A percentile compares a stretch with the other conserved stretches of the same genome.
Evolutionary conservation across 2,329 filamentous ascomycete species (phyloP).

Genomic region (Cordyceps farinosa): DNA sequence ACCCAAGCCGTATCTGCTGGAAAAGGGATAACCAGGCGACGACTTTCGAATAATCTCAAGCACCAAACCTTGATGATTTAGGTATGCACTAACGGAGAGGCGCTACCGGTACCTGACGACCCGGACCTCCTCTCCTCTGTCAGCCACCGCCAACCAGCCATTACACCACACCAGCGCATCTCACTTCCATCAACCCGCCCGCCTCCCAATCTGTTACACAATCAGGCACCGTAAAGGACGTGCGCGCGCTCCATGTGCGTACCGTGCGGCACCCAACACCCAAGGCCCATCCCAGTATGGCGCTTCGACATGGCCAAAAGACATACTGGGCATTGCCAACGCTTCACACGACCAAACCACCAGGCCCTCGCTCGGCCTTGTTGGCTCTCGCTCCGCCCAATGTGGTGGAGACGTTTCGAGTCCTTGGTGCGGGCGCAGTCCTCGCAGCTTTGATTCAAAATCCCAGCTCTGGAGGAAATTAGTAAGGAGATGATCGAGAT

Average conservation of each 20-base stretch:
- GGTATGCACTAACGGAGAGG: no score
- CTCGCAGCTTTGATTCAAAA: background rate
- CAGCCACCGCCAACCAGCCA: background rate
- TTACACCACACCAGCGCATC: background rate
- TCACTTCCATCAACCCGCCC: background rate
- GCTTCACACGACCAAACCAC: background rate
- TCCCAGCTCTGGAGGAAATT: background rate
- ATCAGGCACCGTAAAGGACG: background rate
- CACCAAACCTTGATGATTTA: no score
- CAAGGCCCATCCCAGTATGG: background rate
- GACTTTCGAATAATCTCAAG: background rate
- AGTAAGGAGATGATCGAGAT: background rate
- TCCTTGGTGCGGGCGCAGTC: background rate
- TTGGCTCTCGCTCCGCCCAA: background rate
- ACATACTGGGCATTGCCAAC: background rate
- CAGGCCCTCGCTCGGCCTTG: background rate
- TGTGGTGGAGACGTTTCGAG: background rate
- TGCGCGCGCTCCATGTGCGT: background rate
- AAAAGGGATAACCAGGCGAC: no score
- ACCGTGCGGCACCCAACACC: background rate
- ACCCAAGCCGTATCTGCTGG: background rate
- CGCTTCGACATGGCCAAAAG: background rate
- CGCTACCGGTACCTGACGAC: background rate
- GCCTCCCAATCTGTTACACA: background rate
- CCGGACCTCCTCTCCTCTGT: no score